Evolutionary conservation across 441 rosid species (phyloP).

Genomic region (Hura crepitans): DNA sequence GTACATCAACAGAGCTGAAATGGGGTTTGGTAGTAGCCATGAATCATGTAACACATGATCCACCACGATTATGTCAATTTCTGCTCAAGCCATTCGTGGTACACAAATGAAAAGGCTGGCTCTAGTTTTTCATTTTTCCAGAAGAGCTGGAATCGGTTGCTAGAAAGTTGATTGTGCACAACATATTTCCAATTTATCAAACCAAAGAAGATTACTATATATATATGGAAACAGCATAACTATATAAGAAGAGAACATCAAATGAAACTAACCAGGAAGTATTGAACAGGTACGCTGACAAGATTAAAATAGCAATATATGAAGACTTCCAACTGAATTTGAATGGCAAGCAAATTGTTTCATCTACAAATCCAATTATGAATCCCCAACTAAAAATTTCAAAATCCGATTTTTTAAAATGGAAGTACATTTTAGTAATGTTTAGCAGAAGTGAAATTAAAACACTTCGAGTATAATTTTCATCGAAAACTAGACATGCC

Average conservation of each 20-base stretch:
- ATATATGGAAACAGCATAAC: no score
- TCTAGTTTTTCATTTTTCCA: neutral
- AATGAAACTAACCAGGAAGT: neutral
- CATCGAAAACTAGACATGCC: neutral
- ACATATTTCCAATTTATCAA: neutral
- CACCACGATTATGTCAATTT: neutral
- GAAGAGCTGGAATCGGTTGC: neutral
- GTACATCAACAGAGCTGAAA: neutral
- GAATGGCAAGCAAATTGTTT: no score
- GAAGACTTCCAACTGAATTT: no score
- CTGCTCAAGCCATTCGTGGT: neutral
- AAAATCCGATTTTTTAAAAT: neutral
- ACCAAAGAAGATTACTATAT: constrained; percentile 4
- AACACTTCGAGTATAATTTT: neutral
- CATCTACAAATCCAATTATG: neutral
- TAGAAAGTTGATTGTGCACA: neutral
- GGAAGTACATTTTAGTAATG: neutral
- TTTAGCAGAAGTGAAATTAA: neutral
- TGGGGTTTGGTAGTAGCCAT: no score
- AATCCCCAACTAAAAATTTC: neutral
- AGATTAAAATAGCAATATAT: neutral
- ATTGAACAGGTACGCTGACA: neutral
- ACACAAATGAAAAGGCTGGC: neutral
- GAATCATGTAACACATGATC: neutral
- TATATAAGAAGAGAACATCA: neutral